These are phyloP conservation scores for Lotmaria passim DNA, from an alignment of 208 protist species.

Conservation along the genomic window DNA sequence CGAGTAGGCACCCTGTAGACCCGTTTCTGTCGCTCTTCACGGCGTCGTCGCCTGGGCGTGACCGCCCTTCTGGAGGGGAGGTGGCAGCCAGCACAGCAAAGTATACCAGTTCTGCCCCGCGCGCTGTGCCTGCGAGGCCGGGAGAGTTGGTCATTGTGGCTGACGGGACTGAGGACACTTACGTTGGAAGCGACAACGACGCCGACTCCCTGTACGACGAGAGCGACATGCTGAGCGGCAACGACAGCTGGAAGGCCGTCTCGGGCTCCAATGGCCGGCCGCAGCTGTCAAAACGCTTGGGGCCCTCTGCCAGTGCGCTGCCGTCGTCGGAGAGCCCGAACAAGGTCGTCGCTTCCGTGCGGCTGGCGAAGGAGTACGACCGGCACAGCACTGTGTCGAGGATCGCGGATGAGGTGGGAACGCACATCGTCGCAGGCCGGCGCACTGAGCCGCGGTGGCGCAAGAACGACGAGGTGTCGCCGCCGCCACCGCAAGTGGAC, in stretches of 20 bases:
- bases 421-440: background rate
- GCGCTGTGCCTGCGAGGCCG: background rate
- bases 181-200: slow-evolving; percentile 8
- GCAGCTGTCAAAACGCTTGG: background rate
- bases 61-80: no score
- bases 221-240: background rate
- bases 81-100: no score
- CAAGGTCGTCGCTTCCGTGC: background rate
- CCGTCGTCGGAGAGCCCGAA: slow-evolving; percentile 17
- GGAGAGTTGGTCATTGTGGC: background rate
- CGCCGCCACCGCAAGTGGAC: background rate
- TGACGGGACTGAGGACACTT: background rate
- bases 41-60: background rate
- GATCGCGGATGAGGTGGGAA: no score
- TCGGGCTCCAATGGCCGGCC: background rate
- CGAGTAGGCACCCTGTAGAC: slow-evolving; percentile 51
- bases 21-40: slow-evolving; percentile 33
- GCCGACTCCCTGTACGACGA: slow-evolving; percentile 14
- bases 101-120: no score
- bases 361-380: slow-evolving; percentile 11
- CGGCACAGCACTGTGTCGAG: background rate
- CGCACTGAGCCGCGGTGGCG: slow-evolving; percentile 2
- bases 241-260: background rate
- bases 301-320: background rate
- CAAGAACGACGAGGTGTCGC: background rate